Conservation (phyloP, 1,284 basidiomycete species). For the Ganoderma lingzhi region DNA sequence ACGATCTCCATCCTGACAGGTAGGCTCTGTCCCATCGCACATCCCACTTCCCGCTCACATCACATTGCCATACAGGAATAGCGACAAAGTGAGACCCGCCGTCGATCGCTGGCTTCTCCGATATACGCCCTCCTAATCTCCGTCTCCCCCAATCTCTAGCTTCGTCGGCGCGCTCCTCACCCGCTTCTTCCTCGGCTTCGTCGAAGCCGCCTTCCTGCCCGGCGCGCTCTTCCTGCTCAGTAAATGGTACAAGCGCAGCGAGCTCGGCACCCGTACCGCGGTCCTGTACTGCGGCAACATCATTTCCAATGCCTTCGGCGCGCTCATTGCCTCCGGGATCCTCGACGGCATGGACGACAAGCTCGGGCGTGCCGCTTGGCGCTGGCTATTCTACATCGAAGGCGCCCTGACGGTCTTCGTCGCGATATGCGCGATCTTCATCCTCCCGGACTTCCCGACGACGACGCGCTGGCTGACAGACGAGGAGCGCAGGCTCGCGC, state of each 20-base stretch:
- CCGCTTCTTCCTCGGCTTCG: slow-evolving; percentile 78
- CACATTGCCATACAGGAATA: slow-evolving; percentile 20
- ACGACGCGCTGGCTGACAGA: slow-evolving; percentile 65
- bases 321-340: slow-evolving; percentile 80
- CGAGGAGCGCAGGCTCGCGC: slow-evolving; percentile 70
- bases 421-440: slow-evolving; percentile 66
- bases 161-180: slow-evolving; percentile 76
- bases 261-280: slow-evolving; percentile 79
- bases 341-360: slow-evolving; percentile 74
- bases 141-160: slow-evolving; percentile 43
- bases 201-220: slow-evolving; percentile 81
- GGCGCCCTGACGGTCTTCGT: slow-evolving; percentile 71
- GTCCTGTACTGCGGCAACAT: slow-evolving; percentile 78
- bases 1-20: slow-evolving; percentile 37
- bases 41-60: neutral
- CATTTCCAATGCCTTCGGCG: slow-evolving; percentile 85
- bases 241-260: slow-evolving; percentile 76
- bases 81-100: slow-evolving; percentile 35
- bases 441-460: slow-evolving; percentile 82
- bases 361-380: slow-evolving; percentile 80
- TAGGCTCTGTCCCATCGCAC: slow-evolving; percentile 11
- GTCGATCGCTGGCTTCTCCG: neutral
- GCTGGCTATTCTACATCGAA: slow-evolving; percentile 80
- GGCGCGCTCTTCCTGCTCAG: slow-evolving; percentile 69
- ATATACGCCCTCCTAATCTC: slow-evolving; percentile 15